Percentiles rank a stretch among this genome's conserved stretches.
phyloP scores from a whole-genome alignment of 352 stramenopile genomes.

The Pythium scleroteichum region DNA sequence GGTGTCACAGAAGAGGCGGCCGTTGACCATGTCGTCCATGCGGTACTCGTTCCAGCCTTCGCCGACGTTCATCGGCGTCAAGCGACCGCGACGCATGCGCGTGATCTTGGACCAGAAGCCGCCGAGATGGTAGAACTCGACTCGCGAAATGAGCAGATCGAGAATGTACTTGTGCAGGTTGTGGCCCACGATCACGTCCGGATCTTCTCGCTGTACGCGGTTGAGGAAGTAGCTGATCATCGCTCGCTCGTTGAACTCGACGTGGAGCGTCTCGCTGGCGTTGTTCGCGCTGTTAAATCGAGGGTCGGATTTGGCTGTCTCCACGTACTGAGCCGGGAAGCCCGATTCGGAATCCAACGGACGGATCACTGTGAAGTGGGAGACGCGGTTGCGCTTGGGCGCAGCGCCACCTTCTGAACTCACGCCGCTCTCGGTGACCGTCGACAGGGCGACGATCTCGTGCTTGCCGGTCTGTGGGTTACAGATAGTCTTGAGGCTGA shows the following conservation, averaged over 20 bases:
- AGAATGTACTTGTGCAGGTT: constrained; percentile 98
- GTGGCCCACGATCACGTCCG: constrained; percentile 98
- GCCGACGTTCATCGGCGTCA: constrained; percentile 77
- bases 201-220: constrained; percentile 95
- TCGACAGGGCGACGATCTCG: constrained; percentile 91
- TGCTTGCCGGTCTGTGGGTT: constrained; percentile 96
- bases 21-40: constrained; percentile 90
- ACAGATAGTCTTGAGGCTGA: constrained; percentile 98
- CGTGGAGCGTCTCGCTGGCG: constrained; percentile 52
- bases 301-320: constrained; percentile 52
- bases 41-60: constrained; percentile 89
- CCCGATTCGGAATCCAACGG: constrained; percentile 61
- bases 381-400: constrained; percentile 42
- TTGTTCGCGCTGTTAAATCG: constrained; percentile 65
- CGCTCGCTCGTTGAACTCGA: constrained; percentile 84
- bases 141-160: constrained; percentile 96
- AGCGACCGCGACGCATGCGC: constrained; percentile 69
- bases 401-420: constrained; percentile 55
- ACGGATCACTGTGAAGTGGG: constrained; percentile 83
- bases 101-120: constrained; percentile 85
- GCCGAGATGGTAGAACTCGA: constrained; percentile 91
- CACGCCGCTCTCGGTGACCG: constrained; percentile 75
- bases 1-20: constrained; percentile 97
- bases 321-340: constrained; percentile 62
- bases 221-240: constrained; percentile 88